A percentile compares a stretch with the other conserved stretches of the same genome.
Evolutionary conservation across 2,329 filamentous ascomycete genomes (phyloP).

Genomic region (Lasiodiplodia citricola): DNA sequence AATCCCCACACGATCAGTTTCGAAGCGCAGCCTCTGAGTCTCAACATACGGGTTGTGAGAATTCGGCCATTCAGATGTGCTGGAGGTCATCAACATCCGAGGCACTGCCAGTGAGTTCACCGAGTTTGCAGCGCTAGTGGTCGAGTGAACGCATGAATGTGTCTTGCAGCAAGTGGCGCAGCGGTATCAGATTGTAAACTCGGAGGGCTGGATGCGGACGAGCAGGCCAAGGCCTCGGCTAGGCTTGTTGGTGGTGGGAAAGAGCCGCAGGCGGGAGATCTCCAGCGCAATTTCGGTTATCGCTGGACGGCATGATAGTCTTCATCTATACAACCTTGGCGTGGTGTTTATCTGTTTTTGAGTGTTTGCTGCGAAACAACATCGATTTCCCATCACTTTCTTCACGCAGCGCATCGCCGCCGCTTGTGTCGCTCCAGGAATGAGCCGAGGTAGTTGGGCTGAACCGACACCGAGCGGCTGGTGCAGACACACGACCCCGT

Average conservation of each 20-base stretch:
- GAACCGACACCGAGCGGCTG: background rate
- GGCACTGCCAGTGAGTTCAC: background rate
- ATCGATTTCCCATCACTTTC: background rate
- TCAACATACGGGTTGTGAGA: background rate
- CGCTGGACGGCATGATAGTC: background rate
- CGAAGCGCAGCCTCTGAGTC: constrained; percentile 10
- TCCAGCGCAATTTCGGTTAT: constrained; percentile 17
- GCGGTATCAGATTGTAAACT: constrained; percentile 3
- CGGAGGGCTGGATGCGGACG: background rate
- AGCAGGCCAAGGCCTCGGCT: background rate
- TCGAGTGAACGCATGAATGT: background rate
- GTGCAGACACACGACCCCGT: background rate
- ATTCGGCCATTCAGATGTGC: background rate
- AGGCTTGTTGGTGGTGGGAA: background rate
- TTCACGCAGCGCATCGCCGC: background rate
- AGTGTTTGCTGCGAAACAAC: background rate
- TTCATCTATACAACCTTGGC: constrained; percentile 5
- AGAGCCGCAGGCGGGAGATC: constrained; percentile 5
- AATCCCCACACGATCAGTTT: constrained; percentile 6
- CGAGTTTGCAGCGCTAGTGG: background rate
- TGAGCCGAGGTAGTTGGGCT: background rate
- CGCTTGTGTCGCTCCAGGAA: background rate
- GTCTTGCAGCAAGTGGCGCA: constrained; percentile 4
- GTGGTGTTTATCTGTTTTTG: constrained; percentile 1
- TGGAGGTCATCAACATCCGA: background rate